Evolutionary conservation across 202 grass and related monocot genomes (phyloP), one percentile per base, ranked within the genome.

Genomic region (Digitaria exilis): DNA sequence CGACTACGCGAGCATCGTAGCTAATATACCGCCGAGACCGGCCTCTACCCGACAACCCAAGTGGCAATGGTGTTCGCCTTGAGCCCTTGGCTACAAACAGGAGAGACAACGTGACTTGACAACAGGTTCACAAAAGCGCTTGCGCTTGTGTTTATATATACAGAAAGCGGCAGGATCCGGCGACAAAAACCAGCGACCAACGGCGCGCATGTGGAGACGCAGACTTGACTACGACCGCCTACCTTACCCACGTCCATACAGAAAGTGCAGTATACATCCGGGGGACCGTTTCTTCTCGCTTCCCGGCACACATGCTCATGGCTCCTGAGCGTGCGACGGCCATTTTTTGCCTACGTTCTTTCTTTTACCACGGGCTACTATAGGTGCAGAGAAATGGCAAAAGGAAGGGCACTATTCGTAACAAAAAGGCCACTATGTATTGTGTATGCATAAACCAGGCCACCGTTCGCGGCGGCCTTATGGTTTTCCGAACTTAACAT

Each of bases 201-300:
- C 51, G 76, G 76, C 10, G 54, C 16, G 24, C 82, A 70, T 70
- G 70, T 46, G 76, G 81, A 69, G 69, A 75, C 19, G 75, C 49
- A 49, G 39, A 30, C 18, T n/a, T 24, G 51, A 76, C 24, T 49
- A 30, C 32, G 62, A 41, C 62, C 3, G 51, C 51, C 39, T 18
- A 76, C 62, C 37, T 2, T 18, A 11, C 46, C 19, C 11, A 28
- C 37, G 50, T 9, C 29, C 48, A 34, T 31, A 22, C n/a, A n/a
- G n/a, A n/a, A n/a, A n/a, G n/a, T n/a, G n/a, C n/a, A n/a, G n/a
- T n/a, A n/a, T n/a, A n/a, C n/a, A n/a, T 7, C 31, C 50, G 51
- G 18, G 28, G 30, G 6, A n/a, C 12, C 22, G 30, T 13, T 24
- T 24, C 39, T 25, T 30, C 26, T 61, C 42, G 54, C 14, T 50